phyloP scores from a whole-genome alignment of 768 basidiomycete genomes.

The Hortiboletus campestris region DNA sequence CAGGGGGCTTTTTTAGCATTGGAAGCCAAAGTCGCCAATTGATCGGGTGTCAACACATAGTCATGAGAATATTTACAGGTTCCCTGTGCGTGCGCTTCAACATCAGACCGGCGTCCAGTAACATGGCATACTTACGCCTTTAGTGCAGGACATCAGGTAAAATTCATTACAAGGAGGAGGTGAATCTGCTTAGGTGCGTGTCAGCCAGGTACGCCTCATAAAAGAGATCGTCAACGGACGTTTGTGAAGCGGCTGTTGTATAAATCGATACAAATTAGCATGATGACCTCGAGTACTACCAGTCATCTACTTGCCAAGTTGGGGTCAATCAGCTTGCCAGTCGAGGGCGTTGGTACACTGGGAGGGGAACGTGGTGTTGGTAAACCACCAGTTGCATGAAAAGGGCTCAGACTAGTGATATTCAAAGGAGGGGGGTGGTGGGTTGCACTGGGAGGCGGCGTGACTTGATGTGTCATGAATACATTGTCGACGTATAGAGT shows the following conservation, averaged over 20 bases:
- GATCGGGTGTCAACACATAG: constrained; percentile 67
- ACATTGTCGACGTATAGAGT: constrained; percentile 51
- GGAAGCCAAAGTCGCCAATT: constrained; percentile 64
- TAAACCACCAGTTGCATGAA: constrained; percentile 56
- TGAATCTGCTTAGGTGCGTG: constrained; percentile 47
- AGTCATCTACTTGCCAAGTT: constrained; percentile 48
- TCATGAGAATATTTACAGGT: constrained; percentile 85
- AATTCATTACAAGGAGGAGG: constrained; percentile 86
- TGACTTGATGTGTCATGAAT: constrained; percentile 37
- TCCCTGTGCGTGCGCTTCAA: constrained; percentile 36
- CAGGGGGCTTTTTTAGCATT: constrained; percentile 87
- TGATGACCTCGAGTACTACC: background rate
- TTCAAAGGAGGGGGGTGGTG: constrained; percentile 48
- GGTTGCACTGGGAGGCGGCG: constrained; percentile 23
- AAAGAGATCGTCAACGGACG: constrained; percentile 44
- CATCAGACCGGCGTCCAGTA: constrained; percentile 12
- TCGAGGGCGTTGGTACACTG: constrained; percentile 29
- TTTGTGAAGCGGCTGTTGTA: constrained; percentile 67
- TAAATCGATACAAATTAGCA: constrained; percentile 8
- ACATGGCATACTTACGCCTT: constrained; percentile 50
- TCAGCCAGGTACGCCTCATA: background rate
- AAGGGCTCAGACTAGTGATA: constrained; percentile 39
- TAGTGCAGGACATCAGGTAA: constrained; percentile 80
- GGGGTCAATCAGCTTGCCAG: constrained; percentile 53
- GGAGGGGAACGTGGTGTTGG: constrained; percentile 65